Evolutionary conservation across 23 red algal species (phyloP).

Genomic region (Gracilaria gracilis): DNA sequence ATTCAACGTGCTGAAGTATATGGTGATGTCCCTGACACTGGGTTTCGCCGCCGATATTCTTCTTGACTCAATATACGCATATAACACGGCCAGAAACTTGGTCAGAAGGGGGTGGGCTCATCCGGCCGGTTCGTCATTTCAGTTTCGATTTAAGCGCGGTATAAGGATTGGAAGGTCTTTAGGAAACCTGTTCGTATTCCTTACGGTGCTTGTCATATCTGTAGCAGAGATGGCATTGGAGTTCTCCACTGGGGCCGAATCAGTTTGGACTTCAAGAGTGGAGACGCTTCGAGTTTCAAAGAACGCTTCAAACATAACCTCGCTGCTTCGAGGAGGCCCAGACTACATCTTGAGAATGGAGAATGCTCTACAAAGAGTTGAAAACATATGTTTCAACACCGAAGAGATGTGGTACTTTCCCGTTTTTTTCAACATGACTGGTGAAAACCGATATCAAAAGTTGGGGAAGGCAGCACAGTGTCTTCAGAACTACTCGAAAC

Average conservation of each 20-base stretch:
- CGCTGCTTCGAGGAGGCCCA: background rate
- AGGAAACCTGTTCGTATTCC: background rate
- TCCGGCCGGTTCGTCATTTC: background rate
- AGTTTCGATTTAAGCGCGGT: background rate
- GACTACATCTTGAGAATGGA: background rate
- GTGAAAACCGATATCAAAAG: background rate
- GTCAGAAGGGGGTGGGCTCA: background rate
- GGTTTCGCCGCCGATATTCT: conserved; percentile 1
- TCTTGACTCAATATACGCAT: background rate
- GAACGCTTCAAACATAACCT: background rate
- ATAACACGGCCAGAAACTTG: background rate
- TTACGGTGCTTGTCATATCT: background rate
- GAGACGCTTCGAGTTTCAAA: background rate
- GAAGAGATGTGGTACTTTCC: conserved; percentile 9
- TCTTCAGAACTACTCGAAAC: background rate
- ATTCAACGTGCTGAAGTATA: conserved; percentile 6
- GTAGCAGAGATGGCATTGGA: background rate
- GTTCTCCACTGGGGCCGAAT: conserved; percentile 2
- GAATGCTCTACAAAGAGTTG: background rate
- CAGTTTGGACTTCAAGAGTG: background rate
- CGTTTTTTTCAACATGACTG: background rate
- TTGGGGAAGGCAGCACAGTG: background rate
- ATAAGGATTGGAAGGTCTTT: background rate
- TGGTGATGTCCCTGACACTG: background rate
- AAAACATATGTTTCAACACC: background rate